Base-by-base conservation (phyloP, 805 yeast genomes). In the Blastobotrys parvus region DNA sequence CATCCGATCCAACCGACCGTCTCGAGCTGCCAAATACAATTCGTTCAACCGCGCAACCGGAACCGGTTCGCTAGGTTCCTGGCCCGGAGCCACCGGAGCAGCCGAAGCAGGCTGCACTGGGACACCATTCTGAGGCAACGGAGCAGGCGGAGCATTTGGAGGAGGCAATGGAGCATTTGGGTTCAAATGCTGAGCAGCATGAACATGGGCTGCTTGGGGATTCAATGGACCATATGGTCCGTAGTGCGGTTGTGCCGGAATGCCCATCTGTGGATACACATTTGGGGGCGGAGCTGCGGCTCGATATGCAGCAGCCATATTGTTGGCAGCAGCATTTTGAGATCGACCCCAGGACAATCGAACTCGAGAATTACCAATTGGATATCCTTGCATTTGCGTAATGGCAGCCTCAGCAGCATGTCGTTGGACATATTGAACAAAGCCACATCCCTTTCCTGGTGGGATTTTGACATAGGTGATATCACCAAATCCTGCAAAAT, bases 311-410 rank as follows among this genome's bases (percentile, higher is more conserved):
- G 35, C 45, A 8, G 46, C 39, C 20, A 43, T 46, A 6, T 13
- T 36, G 23, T 37, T 25, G 27, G 35, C 40, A 39, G 57, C 55
- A 45, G 50, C 54, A 3, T 33, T 22, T 44, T 62, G 64, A 13
- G 83, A 75, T 52, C 87, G 73, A 23, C 96, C 96, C 96, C 96
- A 88, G 41, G 90, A 80, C 45, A 88, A 71, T 53, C 95, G 71
- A 39, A 88, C 79, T 48, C 90, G 72, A 45, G 85, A 80, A 45
- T 85, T 88, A 40, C 89, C 90, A 53, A 88, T 80, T 30, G 87
- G 86, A 58, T 78, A 85, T 7, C 95, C 95, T 63, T 88, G 95
- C 94, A 88, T 82, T 49, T 80, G 82, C 29, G 76, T 70, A 48
- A 88, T 83, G 8, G 96, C 94, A 43, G 72, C 72, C 62, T 89